phyloP scores from a whole-genome alignment of 768 basidiomycete genomes.

The Suillus subalutaceus region DNA sequence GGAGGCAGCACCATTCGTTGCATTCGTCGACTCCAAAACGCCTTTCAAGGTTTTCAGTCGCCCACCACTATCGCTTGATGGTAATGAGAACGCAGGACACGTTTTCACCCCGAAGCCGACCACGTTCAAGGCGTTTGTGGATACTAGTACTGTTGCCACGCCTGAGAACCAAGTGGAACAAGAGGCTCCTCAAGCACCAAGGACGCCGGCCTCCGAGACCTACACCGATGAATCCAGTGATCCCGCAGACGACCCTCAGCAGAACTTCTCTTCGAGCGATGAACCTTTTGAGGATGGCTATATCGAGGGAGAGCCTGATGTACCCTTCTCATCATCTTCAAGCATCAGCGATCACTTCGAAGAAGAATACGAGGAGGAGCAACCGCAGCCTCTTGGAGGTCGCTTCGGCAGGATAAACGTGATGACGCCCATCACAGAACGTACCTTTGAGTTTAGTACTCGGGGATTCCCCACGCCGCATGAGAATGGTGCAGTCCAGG shows the following conservation, averaged over 20 bases:
- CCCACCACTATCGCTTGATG: constrained; percentile 48
- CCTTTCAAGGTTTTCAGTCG: constrained; percentile 72
- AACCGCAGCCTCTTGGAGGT: constrained; percentile 60
- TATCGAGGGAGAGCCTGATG: constrained; percentile 29
- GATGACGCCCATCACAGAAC: constrained; percentile 97
- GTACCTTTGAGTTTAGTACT: constrained; percentile 86
- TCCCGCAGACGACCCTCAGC: constrained; percentile 16
- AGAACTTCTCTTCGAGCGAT: constrained; percentile 36
- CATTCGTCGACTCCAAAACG: constrained; percentile 42
- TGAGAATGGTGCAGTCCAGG: constrained; percentile 48
- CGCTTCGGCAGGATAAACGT: constrained; percentile 84
- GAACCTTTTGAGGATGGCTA: constrained; percentile 37
- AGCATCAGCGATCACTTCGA: constrained; percentile 22
- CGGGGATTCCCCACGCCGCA: constrained; percentile 41
- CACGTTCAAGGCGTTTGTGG: constrained; percentile 43
- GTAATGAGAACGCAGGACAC: constrained; percentile 39
- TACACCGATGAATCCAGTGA: constrained; percentile 39
- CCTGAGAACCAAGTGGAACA: constrained; percentile 16
- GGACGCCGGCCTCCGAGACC: constrained; percentile 19
- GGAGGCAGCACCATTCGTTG: constrained; percentile 41
- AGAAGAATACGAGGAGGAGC: constrained; percentile 31
- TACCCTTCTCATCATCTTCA: constrained; percentile 30
- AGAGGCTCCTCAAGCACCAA: constrained; percentile 19
- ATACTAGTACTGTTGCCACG: constrained; percentile 21
- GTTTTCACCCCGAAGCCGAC: constrained; percentile 50